phyloP scores from a whole-genome alignment of 768 basidiomycete genomes.

The Phaeolepiota aurea region DNA sequence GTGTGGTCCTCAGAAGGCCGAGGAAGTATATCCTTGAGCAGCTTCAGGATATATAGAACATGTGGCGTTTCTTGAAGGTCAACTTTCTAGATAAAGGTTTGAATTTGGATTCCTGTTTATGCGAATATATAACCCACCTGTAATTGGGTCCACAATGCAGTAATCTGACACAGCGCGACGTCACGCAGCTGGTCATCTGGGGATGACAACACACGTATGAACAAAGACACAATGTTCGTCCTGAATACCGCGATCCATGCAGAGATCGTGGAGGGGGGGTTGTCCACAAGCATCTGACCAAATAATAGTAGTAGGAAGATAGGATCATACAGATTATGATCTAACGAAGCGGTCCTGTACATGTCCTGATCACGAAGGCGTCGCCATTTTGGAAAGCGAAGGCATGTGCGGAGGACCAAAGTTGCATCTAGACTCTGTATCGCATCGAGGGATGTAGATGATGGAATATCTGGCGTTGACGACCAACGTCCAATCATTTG shows the following conservation, averaged over 20 bases:
- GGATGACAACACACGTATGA: conserved; percentile 66
- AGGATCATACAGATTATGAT: conserved; percentile 66
- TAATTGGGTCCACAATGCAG: conserved; percentile 49
- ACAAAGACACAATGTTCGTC: conserved; percentile 68
- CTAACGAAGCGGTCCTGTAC: conserved; percentile 16
- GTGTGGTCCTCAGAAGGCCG: conserved; percentile 29
- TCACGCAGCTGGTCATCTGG: conserved; percentile 52
- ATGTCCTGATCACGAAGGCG: conserved; percentile 29
- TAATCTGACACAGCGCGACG: conserved; percentile 52
- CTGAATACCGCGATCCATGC: conserved; percentile 86
- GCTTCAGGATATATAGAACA: conserved; percentile 58
- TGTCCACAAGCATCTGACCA: conserved; percentile 53
- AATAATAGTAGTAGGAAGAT: conserved; percentile 65
- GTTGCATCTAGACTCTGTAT: conserved; percentile 64
- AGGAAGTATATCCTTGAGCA: conserved; percentile 52
- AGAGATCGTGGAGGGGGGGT: conserved; percentile 46
- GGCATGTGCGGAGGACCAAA: conserved; percentile 61
- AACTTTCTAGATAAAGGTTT: conserved; percentile 28
- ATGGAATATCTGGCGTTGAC: conserved; percentile 28
- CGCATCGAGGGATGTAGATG: conserved; percentile 50
- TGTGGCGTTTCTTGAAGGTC: conserved; percentile 77
- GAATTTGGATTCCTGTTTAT: background rate
- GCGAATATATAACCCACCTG: conserved; percentile 35
- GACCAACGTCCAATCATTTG: conserved; percentile 66
- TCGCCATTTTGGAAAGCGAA: conserved; percentile 64